Base-by-base conservation (phyloP, 257 asterid genomes). In the Primulina eburnea region DNA sequence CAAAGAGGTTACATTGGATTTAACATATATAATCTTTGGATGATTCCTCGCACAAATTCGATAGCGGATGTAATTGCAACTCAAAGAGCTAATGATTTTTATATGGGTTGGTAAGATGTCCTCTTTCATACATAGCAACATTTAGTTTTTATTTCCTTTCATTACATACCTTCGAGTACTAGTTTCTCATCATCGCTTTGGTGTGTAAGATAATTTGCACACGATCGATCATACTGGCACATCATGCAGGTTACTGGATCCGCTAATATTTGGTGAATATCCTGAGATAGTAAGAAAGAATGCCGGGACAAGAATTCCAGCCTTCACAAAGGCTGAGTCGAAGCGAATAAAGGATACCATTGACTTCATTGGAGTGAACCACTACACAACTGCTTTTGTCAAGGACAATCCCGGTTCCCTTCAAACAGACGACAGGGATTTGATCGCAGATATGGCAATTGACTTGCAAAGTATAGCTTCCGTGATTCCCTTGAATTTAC, bases 311-410 rank as follows among this genome's bases (percentile, higher is more conserved):
- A 84, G 87, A 69, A 68, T 89, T 34, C 93, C 96, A 26, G 78
- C 65, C 72, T 69, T 89, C 67, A 82, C 85, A 12, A 33, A 67
- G 30, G 32, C 60, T 3, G 87, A 89, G 70, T 79, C 81, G 2
- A 75, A 82, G 71, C 84, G 76, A 65, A 69, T 86, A 6, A 87
- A 83, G 80, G 89, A 90, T 60, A 82, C 93, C 14, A 21, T 69
- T 50, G 96, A 89, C 71, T 89, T 87, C 67, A 70, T 87, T 35
- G 96, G 91, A 35, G 38, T 86, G 64, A 87, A 87, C 80, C 82
- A 81, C 77, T 85, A 86, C 29, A 2, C 7, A 0, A 74, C 84
- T 14, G 4, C 60, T 8, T 75, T 21, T n/a, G 47, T 84, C 47
- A 68, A 79, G 77, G 86, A 84, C 67, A 62, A 55, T 73, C 71